phyloP scores from a whole-genome alignment of 306 rosid genomes.

The Prunus armeniaca region DNA sequence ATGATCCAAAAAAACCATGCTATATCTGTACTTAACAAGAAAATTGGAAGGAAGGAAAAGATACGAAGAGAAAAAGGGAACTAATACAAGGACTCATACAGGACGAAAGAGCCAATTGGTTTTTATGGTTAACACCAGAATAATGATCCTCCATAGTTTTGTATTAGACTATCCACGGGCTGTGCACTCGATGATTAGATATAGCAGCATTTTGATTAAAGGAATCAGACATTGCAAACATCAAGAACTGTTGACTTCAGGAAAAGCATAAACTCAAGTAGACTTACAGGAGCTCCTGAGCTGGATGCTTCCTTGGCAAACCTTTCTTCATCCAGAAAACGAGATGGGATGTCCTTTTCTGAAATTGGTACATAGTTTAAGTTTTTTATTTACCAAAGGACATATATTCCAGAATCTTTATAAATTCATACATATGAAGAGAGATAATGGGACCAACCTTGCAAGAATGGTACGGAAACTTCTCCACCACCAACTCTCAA shows the following conservation, averaged over 20 bases:
- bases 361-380: constrained; percentile 22
- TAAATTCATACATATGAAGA: constrained; percentile 5
- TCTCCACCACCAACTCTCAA: constrained; percentile 96
- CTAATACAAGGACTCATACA: background rate
- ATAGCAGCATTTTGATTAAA: background rate
- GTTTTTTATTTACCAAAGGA: constrained; percentile 1
- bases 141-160: background rate
- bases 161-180: background rate
- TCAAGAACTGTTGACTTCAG: background rate
- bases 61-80: background rate
- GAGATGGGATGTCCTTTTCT: constrained; percentile 90
- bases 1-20: background rate
- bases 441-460: constrained; percentile 47
- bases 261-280: constrained; percentile 3
- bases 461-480: constrained; percentile 91
- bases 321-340: constrained; percentile 62
- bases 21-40: background rate
- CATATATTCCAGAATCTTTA: background rate
- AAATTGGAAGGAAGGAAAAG: background rate
- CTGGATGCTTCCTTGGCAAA: constrained; percentile 61
- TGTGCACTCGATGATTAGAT: background rate
- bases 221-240: background rate
- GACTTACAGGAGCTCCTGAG: constrained; percentile 67
- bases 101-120: background rate
- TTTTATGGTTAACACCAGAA: background rate